Evolutionary conservation across 768 basidiomycete species (phyloP), one percentile per base, ranked within the genome.

Genomic region (Daedaleopsis nitida): DNA sequence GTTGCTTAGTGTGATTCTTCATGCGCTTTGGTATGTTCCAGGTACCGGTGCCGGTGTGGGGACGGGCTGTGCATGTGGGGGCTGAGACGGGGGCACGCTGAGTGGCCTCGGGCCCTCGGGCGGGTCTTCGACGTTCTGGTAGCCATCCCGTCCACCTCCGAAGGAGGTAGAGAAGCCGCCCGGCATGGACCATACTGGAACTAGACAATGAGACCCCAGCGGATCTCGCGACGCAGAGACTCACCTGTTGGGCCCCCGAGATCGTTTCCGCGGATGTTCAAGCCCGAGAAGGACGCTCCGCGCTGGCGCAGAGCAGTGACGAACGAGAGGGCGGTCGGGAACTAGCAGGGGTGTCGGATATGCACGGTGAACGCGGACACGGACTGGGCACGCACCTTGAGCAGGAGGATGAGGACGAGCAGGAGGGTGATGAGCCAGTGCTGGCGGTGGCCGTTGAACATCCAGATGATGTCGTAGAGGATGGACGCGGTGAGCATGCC

Each of bases 381-480:
- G 5, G 47, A 14, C 23, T 3, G 45, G 17, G 35, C 13, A 67
- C 66, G 52, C 17, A 78, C 78, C 73, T 80, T 80, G 14, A 78
- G 60, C 11, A 78, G 51, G 16, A 78, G 68, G 42, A 76, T 62
- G 11, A 78, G 37, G 53, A 78, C 71, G 27, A 81, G 80, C 24
- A 92, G 53, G 45, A 89, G 68, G 66, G 73, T 84, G 58, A 85
- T 73, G 63, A 91, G 78, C 39, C 79, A 80, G 63, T 76, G 76
- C 64, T 88, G 88, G 0, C 78, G 71, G 66, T 88, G 78, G 47
- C 27, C 27, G 27, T 68, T 80, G 32, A 79, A 69, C 77, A 89
- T 76, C 88, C 88, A 92, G 32, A 92, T 72, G 56, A 93, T 74
- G 71, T 94, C 92, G 62, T 86, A 86, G 38, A 92, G 21, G 5